Base-by-base conservation (phyloP, 1,284 basidiomycete species). In the Polyporus tsugae region DNA sequence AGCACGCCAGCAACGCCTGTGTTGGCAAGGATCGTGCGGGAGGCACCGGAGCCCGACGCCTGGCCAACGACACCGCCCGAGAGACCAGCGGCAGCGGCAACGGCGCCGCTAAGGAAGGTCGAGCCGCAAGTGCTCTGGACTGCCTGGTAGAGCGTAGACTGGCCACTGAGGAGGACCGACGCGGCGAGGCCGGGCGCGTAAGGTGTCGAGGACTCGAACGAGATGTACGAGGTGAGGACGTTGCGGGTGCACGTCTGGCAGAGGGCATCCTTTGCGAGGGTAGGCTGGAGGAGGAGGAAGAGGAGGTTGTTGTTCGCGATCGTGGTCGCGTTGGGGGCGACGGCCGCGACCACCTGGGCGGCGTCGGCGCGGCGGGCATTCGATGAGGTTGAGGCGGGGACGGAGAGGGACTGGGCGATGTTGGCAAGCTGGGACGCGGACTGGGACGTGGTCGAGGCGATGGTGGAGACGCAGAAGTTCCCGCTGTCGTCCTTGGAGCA, bases 211-310 rank as follows among this genome's bases (percentile, higher is more conserved):
- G 88, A 86, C 82, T 96, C 92, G 80, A 88, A 96, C 70, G 82
- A 80, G 80, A 95, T 90, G 85, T 93, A 98, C 9, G 89, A 73
- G 6, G 88, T 86, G 73, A 97, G 77, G 78, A 95, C 82, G 73
- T 86, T 86, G 77, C 91, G 89, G 19, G 94, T 90, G 89, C 96
- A 98, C 5, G 90, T 76, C 2, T 87, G 91, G 89, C 96, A 98
- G 65, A 97, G 89, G 46, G 81, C 67, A 52, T 79, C 75, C 41
- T 83, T 80, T 60, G 84, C 46, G 78, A 88, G 83, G 72, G 77
- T 73, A 57, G 91, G 82, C 65, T 84, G 79, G 75, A 94, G 86
- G 89, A 93, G 90, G 73, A 97, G 83, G 92, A 95, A 97, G 52
- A 89, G 83, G 63, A 97, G 80, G 83, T 93, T 92, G 79, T 85